Percentiles rank a stretch among this genome's conserved stretches.
Evolutionary conservation across 2,329 filamentous ascomycete genomes (phyloP).

Genomic region (Ilyonectria sp.): DNA sequence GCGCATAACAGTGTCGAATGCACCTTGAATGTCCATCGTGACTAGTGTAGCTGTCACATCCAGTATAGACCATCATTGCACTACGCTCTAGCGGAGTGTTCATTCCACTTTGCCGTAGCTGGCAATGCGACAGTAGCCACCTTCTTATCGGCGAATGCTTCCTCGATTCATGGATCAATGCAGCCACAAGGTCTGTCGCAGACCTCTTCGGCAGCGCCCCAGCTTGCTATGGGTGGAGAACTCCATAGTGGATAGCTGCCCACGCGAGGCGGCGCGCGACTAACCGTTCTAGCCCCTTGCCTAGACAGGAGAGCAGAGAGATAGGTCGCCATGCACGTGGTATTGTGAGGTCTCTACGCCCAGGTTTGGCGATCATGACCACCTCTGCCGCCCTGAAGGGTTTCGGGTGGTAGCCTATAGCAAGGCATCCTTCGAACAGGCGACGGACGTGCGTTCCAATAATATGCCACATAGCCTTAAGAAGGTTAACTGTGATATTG

Average conservation of each 20-base stretch:
- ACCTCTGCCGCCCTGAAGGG: slow-evolving; percentile 41
- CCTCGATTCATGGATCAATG: slow-evolving; percentile 41
- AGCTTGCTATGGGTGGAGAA: slow-evolving; percentile 39
- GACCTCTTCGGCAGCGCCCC: slow-evolving; percentile 43
- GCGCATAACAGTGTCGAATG: slow-evolving; percentile 36
- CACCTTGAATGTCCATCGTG: slow-evolving; percentile 38
- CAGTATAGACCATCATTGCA: too few relatives aligned
- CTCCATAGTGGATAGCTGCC: slow-evolving; percentile 35
- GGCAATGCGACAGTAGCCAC: slow-evolving; percentile 16
- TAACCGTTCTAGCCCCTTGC: slow-evolving; percentile 48
- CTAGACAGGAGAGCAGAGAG: slow-evolving; percentile 45
- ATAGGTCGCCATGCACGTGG: slow-evolving; percentile 43
- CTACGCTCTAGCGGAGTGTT: too few relatives aligned
- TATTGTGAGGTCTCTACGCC: slow-evolving; percentile 34
- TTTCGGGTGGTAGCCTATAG: slow-evolving; percentile 37
- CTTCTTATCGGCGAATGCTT: slow-evolving; percentile 26
- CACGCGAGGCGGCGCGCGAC: slow-evolving; percentile 41
- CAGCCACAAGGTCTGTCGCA: slow-evolving; percentile 13
- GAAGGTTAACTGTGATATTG: slow-evolving; percentile 39
- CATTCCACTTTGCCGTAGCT: too few relatives aligned
- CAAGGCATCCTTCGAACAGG: slow-evolving; percentile 39
- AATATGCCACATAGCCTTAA: slow-evolving; percentile 24
- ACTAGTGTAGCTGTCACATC: slow-evolving; percentile 10
- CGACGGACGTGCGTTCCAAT: slow-evolving; percentile 24
- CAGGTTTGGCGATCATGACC: slow-evolving; percentile 45